Percentiles rank a stretch among this genome's conserved stretches.
Evolutionary conservation across 257 asterid species (phyloP).

Genomic region (Leptodermis oblonga): DNA sequence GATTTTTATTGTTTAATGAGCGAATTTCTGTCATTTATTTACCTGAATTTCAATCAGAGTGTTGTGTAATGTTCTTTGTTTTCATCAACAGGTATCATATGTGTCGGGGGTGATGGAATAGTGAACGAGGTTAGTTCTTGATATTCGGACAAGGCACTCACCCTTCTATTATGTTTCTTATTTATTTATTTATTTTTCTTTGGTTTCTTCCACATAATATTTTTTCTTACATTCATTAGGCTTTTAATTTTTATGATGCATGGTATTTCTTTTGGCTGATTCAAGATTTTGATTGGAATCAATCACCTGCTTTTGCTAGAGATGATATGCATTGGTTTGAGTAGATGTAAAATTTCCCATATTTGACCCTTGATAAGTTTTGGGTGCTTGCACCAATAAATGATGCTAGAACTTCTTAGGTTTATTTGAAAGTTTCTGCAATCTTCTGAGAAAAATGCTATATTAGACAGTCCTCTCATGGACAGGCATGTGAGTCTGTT

Average conservation of each 20-base stretch:
- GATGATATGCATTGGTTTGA: not conserved
- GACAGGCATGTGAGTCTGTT: no score
- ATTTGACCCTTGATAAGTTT: not conserved
- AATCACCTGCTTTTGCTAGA: not conserved
- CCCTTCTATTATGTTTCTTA: not conserved
- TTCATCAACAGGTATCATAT: slow-evolving; percentile 72
- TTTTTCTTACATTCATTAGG: not conserved
- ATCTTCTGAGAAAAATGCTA: not conserved
- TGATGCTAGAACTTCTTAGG: not conserved
- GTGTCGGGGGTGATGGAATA: slow-evolving; percentile 98
- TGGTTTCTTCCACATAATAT: not conserved
- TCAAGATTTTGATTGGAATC: not conserved
- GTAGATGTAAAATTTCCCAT: not conserved
- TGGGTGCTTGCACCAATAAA: not conserved
- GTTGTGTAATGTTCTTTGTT: slow-evolving; percentile 9
- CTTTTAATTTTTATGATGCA: not conserved
- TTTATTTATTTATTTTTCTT: not conserved
- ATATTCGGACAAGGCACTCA: not conserved
- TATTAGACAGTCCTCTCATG: not conserved
- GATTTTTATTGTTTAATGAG: slow-evolving; percentile 12
- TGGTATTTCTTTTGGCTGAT: not conserved
- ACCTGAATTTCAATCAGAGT: slow-evolving; percentile 14
- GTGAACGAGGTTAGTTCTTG: slow-evolving; percentile 75
- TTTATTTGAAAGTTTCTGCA: not conserved
- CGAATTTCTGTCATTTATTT: no score